Base-by-base conservation (phyloP, 2,329 filamentous ascomycete genomes). In the Pleomassaria siparia region DNA sequence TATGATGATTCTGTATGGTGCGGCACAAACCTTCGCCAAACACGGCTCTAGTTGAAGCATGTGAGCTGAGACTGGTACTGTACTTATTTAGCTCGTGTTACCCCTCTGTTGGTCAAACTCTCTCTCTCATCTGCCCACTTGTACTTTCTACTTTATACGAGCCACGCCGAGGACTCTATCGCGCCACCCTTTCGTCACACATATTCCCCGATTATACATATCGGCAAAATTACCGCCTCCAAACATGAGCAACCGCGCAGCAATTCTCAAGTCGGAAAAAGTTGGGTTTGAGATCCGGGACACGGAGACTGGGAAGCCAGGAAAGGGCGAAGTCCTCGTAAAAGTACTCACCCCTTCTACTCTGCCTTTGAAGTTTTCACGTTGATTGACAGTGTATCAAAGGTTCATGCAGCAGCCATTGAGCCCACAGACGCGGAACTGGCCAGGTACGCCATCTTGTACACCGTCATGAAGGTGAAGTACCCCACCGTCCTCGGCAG, bases 401-500 rank as follows among this genome's bases (percentile, higher is more conserved):
- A 60, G 51, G 53, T 61, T 9, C 44, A 58, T 29, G 58, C 55
- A n/a, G 49, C 49, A n/a, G 48, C 54, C 7, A 56, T 68, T 10
- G 60, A 64, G 24, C 65, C 64, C 12, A 68, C 66, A 44, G 46
- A 56, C 12, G 58, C 53, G 1, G 58, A 53, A 30, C 29, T 30
- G 10, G 29, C n/a, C n/a, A n/a, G n/a, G n/a, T 25, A 49, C 0
- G 46, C 54, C 2, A 46, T 62, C n/a, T n/a, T 11, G 9, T 32
- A 10, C 9, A 7, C 29, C 8, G 12, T 30, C 5, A 18, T 62
- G 11, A 41, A 51, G n/a, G 49, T 64, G 3, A 62, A 62, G 35
- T 62, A 62, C 24, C 56, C 60, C 2, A 30, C 50, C 7, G 56
- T 70, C 2, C 50, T 72, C 2, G 68, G 69, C 2, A 52, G 52